phyloP scores from a whole-genome alignment of 2,329 filamentous ascomycete species.

The Aspergillus spinulosporus region DNA sequence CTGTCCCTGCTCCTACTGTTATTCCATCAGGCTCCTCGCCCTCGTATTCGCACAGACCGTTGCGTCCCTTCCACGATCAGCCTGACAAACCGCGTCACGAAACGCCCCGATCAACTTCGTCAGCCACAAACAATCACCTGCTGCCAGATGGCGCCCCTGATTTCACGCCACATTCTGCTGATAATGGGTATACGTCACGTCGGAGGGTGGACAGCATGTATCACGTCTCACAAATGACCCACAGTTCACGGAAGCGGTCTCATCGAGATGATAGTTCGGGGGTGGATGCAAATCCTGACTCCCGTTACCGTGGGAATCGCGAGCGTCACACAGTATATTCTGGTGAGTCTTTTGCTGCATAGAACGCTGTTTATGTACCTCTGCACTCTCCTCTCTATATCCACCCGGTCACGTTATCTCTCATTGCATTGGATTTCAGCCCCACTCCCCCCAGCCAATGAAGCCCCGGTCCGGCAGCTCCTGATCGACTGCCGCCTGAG shows the following conservation, averaged over 20 bases:
- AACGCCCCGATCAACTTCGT: constrained; percentile 18
- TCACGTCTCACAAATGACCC: constrained; percentile 25
- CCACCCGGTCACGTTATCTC: constrained; percentile 7
- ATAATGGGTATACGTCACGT: constrained; percentile 25
- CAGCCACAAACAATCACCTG: constrained; percentile 17
- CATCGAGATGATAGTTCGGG: constrained; percentile 18
- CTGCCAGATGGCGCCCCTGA: constrained; percentile 9
- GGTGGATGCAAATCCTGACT: constrained; percentile 8
- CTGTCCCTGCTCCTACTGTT: constrained; percentile 11
- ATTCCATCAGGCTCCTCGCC: constrained; percentile 14
- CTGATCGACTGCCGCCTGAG: constrained; percentile 32
- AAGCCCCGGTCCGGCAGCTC: constrained; percentile 19
- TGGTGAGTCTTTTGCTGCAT: constrained; percentile 29
- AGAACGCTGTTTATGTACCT: not conserved
- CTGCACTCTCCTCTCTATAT: constrained; percentile 14
- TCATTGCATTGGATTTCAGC: constrained; percentile 11
- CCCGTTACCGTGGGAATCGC: constrained; percentile 18
- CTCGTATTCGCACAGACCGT: constrained; percentile 13
- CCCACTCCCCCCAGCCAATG: constrained; percentile 24
- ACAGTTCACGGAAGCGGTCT: constrained; percentile 24
- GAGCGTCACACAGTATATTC: constrained; percentile 24
- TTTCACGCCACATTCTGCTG: constrained; percentile 17
- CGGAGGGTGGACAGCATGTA: constrained; percentile 26
- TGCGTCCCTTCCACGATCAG: constrained; percentile 14
- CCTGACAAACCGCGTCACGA: constrained; percentile 15